Evolutionary conservation across 768 basidiomycete species (phyloP).

Genomic region (Pulveroboletus sp.): DNA sequence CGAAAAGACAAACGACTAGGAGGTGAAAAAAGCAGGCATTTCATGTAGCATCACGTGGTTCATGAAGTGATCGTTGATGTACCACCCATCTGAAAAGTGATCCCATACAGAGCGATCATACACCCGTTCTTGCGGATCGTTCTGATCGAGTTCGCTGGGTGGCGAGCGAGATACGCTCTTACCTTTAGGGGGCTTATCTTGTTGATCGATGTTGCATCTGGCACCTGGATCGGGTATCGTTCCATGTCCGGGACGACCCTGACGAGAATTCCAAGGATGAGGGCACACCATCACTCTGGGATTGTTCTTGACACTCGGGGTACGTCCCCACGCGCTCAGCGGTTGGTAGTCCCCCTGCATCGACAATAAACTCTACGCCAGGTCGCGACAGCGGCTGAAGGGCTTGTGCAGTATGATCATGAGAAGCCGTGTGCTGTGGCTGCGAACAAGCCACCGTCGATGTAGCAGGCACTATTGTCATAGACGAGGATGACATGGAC

Average conservation of each 20-base stretch:
- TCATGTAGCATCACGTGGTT: constrained; percentile 1
- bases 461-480: not conserved
- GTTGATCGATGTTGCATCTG: constrained; percentile 4
- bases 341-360: constrained; percentile 4
- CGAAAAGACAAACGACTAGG: not conserved
- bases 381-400: constrained; percentile 6
- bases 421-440: not conserved
- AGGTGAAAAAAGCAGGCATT: not conserved
- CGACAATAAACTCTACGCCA: constrained; percentile 12
- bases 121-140: not conserved
- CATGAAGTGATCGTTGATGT: not conserved
- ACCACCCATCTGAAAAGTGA: not conserved
- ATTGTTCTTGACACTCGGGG: constrained; percentile 2
- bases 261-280: constrained; percentile 14
- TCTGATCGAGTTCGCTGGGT: too few species aligned
- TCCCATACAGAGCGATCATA: not conserved
- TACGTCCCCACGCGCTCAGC: constrained; percentile 6
- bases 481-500: constrained; percentile 6
- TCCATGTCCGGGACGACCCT: constrained; percentile 20
- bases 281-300: not conserved
- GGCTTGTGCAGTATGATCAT: constrained; percentile 6
- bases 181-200: not conserved
- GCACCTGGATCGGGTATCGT: constrained; percentile 6
- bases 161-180: too few species aligned
- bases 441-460: not conserved